phyloP scores from a whole-genome alignment of 306 rosid genomes.

The Ammopiptanthus mongolicus region DNA sequence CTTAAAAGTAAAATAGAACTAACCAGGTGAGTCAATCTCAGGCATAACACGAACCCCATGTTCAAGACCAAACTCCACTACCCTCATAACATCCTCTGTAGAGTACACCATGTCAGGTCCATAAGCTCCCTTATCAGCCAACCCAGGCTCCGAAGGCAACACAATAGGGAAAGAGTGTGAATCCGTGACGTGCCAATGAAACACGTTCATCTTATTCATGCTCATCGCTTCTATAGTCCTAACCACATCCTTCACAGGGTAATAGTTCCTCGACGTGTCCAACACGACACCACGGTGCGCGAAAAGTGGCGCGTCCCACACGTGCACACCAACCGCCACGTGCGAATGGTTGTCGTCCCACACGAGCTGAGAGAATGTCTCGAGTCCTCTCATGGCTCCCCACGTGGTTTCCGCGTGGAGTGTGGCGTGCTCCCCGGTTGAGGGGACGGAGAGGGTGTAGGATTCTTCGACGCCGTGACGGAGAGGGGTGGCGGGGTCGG shows the following conservation, averaged over 20 bases:
- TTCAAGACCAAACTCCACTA: conserved; percentile 67
- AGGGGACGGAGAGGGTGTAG: conserved; percentile 45
- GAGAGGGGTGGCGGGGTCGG: conserved; percentile 39
- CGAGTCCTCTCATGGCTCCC: conserved; percentile 86
- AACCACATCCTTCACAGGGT: conserved; percentile 46
- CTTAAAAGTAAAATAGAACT: neutral
- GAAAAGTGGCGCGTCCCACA: conserved; percentile 55
- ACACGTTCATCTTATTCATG: conserved; percentile 76
- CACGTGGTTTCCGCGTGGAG: conserved; percentile 44
- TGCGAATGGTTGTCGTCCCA: conserved; percentile 51
- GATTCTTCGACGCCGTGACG: conserved; percentile 66
- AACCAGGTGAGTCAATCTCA: conserved; percentile 87
- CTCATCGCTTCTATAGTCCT: conserved; percentile 70
- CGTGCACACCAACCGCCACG: conserved; percentile 42
- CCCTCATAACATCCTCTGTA: conserved; percentile 42
- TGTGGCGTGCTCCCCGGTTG: conserved; percentile 29
- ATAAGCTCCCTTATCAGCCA: conserved; percentile 74
- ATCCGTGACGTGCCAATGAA: conserved; percentile 88
- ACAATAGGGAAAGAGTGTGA: conserved; percentile 79
- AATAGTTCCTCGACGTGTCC: conserved; percentile 80
- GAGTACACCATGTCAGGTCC: conserved; percentile 63
- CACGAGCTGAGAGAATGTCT: conserved; percentile 72
- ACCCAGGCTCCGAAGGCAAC: conserved; percentile 63
- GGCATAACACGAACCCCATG: conserved; percentile 80
- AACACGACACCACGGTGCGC: conserved; percentile 58